Conservation (phyloP, 1,284 basidiomycete species). For the Porodaedalea pini region DNA sequence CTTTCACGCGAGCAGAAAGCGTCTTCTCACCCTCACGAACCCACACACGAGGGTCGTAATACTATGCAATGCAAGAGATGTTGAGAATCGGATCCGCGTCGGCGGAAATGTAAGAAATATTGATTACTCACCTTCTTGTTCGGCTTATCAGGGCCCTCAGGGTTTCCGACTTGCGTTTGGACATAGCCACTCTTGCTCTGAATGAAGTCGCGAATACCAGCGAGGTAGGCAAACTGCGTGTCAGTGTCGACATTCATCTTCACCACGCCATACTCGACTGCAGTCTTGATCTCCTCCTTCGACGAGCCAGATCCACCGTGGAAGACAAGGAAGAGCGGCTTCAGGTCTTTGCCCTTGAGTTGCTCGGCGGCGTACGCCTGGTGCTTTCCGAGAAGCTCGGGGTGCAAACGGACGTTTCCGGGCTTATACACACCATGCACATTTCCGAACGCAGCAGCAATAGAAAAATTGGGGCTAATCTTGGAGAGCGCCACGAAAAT, state of each 20-base stretch:
- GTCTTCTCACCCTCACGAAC: conserved; percentile 99
- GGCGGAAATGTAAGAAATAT: background rate
- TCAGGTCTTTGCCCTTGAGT: conserved; percentile 61
- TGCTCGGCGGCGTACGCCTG: conserved; percentile 77
- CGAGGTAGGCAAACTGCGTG: conserved; percentile 90
- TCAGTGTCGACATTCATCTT: conserved; percentile 98
- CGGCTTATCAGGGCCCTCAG: conserved; percentile 89
- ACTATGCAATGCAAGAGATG: conserved; percentile 39
- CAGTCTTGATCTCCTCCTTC: conserved; percentile 94
- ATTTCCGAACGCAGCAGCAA: conserved; percentile 96
- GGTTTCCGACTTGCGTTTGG: conserved; percentile 87
- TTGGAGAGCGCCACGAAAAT: conserved; percentile 82
- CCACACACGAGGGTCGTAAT: conserved; percentile 95
- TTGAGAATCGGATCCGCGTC: background rate
- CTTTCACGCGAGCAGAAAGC: conserved; percentile 81
- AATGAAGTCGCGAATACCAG: conserved; percentile 89
- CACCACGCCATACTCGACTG: conserved; percentile 89
- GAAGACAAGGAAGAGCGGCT: conserved; percentile 99
- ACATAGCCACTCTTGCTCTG: conserved; percentile 83
- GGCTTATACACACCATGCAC: conserved; percentile 97
- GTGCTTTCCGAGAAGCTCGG: conserved; percentile 91
- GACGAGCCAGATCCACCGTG: conserved; percentile 98
- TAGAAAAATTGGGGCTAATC: conserved; percentile 93
- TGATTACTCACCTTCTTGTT: conserved; percentile 81
- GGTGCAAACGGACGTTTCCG: conserved; percentile 89